Evolutionary conservation across 2,329 filamentous ascomycete species (phyloP).

Genomic region (Penicillium sp.): DNA sequence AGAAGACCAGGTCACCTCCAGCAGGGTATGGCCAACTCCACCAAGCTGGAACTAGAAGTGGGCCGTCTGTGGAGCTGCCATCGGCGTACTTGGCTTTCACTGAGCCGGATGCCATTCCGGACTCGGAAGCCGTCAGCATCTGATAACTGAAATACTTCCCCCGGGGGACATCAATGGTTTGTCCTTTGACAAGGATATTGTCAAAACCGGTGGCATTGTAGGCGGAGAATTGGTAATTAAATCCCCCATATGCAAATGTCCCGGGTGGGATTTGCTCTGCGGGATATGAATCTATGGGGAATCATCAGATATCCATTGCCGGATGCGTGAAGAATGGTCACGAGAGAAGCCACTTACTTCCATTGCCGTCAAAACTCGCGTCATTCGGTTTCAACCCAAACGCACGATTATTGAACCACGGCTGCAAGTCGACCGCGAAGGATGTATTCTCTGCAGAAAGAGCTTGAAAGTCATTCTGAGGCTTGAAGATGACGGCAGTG

Average conservation of each 20-base stretch:
- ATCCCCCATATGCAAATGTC: slow-evolving; percentile 40
- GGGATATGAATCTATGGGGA: slow-evolving; percentile 35
- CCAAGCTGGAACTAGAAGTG: slow-evolving; percentile 40
- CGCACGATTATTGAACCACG: slow-evolving; percentile 37
- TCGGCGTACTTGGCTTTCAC: slow-evolving; percentile 44
- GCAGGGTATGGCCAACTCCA: slow-evolving; percentile 46
- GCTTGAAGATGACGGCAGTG: slow-evolving; percentile 20
- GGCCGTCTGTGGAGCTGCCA: slow-evolving; percentile 34
- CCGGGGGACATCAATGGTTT: slow-evolving; percentile 33
- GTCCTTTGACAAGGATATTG: slow-evolving; percentile 41
- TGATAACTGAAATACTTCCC: slow-evolving; percentile 41
- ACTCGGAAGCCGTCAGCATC: slow-evolving; percentile 45
- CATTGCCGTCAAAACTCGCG: slow-evolving; percentile 37
- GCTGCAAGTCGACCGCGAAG: slow-evolving; percentile 15
- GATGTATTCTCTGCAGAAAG: slow-evolving; percentile 11
- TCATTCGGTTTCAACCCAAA: slow-evolving; percentile 40
- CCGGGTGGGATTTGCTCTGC: slow-evolving; percentile 37
- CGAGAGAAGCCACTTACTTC: slow-evolving; percentile 19
- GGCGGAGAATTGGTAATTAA: slow-evolving; percentile 40
- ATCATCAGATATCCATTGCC: not conserved
- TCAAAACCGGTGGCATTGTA: slow-evolving; percentile 41
- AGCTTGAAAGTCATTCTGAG: slow-evolving; percentile 19
- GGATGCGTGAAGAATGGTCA: not conserved
- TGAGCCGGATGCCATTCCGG: slow-evolving; percentile 38
- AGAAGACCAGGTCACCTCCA: slow-evolving; percentile 44